Conservation (phyloP, 805 yeast species). For the Starmerella asiatica region DNA sequence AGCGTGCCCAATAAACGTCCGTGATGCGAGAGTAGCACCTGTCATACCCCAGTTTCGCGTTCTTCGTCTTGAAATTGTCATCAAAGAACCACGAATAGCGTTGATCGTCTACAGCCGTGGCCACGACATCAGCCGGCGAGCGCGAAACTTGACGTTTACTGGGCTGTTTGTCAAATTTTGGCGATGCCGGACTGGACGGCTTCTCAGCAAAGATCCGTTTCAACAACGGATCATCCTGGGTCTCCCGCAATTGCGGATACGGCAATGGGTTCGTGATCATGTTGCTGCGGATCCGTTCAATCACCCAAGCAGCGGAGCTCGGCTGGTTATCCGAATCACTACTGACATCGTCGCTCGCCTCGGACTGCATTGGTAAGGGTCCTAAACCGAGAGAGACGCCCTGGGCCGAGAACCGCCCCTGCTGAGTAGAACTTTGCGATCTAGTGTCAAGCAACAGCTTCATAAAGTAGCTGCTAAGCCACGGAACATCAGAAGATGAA, state of each 20-base stretch:
- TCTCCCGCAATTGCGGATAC: not conserved
- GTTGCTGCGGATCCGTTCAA: constrained; percentile 5
- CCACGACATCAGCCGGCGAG: constrained; percentile 1
- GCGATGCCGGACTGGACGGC: not conserved
- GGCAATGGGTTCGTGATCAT: constrained; percentile 3
- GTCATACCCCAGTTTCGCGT: constrained; percentile 22
- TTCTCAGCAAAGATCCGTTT: not conserved
- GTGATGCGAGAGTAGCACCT: constrained; percentile 15
- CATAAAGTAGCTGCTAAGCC: too few relatives aligned
- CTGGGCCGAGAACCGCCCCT: constrained; percentile 5
- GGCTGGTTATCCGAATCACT: constrained; percentile 1
- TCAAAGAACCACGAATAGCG: constrained; percentile 25
- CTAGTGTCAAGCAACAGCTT: too few relatives aligned
- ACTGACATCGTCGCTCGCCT: not conserved
- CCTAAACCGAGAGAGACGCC: constrained; percentile 5
- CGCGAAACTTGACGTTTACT: not conserved
- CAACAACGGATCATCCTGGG: not conserved
- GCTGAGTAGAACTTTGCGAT: too few relatives aligned
- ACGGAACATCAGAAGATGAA: too few relatives aligned
- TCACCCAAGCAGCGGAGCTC: not conserved
- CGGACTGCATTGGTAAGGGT: not conserved
- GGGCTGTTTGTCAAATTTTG: not conserved
- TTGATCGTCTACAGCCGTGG: constrained; percentile 3
- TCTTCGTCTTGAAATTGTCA: constrained; percentile 17
- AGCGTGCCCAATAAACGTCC: constrained; percentile 2